Evolutionary conservation across 495 filamentous ascomycete species (phyloP).

Genomic region (Penicillium nucicola): DNA sequence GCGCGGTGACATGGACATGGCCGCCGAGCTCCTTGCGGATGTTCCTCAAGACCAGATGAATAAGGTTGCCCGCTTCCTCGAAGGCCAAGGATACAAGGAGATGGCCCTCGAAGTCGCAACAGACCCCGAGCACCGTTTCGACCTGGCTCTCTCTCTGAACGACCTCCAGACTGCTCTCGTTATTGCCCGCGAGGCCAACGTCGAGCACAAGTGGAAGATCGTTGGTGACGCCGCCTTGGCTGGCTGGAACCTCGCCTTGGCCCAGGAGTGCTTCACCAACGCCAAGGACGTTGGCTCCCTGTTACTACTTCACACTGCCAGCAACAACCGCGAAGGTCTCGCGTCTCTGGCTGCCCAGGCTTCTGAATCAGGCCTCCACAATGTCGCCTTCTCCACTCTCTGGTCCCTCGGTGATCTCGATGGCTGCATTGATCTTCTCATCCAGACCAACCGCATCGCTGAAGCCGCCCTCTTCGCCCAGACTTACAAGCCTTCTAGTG

Average conservation of each 20-base stretch:
- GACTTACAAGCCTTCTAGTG: constrained; percentile 86
- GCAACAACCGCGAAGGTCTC: constrained; percentile 71
- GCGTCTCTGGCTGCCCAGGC: constrained; percentile 69
- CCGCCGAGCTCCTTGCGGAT: constrained; percentile 74
- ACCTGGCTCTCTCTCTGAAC: constrained; percentile 79
- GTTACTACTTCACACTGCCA: constrained; percentile 80
- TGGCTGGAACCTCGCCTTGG: constrained; percentile 82
- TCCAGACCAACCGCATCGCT: constrained; percentile 70
- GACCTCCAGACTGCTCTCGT: constrained; percentile 80
- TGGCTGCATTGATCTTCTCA: constrained; percentile 76
- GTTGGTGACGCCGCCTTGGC: constrained; percentile 87
- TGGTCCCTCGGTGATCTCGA: constrained; percentile 85
- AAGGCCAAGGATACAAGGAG: constrained; percentile 96
- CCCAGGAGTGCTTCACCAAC: constrained; percentile 86
- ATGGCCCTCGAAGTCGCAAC: constrained; percentile 94
- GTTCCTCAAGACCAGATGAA: constrained; percentile 90
- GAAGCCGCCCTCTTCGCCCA: constrained; percentile 90
- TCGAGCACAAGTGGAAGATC: constrained; percentile 96
- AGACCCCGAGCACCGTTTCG: constrained; percentile 94
- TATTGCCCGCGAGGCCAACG: constrained; percentile 77
- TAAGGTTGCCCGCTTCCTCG: constrained; percentile 96
- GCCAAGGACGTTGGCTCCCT: constrained; percentile 88
- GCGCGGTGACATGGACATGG: constrained; percentile 90
- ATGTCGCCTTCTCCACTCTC: constrained; percentile 84
- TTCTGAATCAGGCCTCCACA: constrained; percentile 72